Percentiles rank a stretch among this genome's conserved stretches.
phyloP scores from a whole-genome alignment of 2,329 filamentous ascomycete species.

The Aureobasidium melanogenum region DNA sequence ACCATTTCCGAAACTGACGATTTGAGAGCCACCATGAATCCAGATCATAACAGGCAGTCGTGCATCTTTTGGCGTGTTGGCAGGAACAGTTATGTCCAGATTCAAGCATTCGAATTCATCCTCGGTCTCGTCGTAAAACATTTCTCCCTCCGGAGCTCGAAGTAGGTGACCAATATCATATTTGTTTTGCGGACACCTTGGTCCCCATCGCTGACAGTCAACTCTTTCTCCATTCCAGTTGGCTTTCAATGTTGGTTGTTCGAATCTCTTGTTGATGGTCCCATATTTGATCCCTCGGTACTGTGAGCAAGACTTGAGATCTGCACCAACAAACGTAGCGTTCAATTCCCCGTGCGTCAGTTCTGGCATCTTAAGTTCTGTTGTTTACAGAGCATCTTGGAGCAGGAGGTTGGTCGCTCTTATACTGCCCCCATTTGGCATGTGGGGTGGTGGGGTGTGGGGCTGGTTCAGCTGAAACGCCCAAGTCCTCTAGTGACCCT shows the following conservation, averaged over 20 bases:
- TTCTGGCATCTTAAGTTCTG: constrained; percentile 1
- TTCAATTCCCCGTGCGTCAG: constrained; percentile 13
- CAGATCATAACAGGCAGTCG: constrained; percentile 35
- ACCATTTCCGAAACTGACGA: constrained; percentile 36
- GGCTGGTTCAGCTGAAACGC: background rate
- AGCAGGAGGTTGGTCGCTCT: background rate
- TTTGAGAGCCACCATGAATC: constrained; percentile 41
- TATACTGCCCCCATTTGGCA: constrained; percentile 4
- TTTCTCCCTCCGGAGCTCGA: constrained; percentile 29
- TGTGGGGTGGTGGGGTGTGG: background rate
- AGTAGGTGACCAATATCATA: constrained; percentile 37
- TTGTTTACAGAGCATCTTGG: background rate
- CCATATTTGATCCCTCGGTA: constrained; percentile 18
- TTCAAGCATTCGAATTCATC: constrained; percentile 39
- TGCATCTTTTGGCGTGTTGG: background rate
- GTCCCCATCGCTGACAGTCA: constrained; percentile 19
- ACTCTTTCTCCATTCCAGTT: constrained; percentile 19
- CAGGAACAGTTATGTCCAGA: constrained; percentile 31
- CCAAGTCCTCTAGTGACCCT: background rate
- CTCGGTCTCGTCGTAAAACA: constrained; percentile 25
- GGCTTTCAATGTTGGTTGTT: constrained; percentile 6
- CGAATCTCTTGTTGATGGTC: constrained; percentile 14
- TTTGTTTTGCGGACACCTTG: constrained; percentile 34
- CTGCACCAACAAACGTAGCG: constrained; percentile 14
- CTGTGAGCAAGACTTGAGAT: constrained; percentile 10